Base-by-base conservation (phyloP, 495 filamentous ascomycete genomes). In the Penicillium longicatenatum region DNA sequence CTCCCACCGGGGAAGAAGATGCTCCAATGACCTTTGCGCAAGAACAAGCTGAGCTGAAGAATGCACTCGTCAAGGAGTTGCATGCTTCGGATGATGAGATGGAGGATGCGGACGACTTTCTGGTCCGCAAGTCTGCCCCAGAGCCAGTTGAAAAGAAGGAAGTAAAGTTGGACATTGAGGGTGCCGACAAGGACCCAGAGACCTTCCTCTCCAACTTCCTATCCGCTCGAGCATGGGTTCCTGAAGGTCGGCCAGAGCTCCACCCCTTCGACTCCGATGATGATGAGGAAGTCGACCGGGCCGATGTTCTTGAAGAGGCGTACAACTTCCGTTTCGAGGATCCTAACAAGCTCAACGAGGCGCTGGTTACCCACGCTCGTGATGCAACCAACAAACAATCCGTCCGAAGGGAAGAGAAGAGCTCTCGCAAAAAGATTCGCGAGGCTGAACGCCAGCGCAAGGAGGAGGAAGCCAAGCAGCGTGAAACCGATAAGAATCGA, bases 241-340 rank as follows among this genome's bases (percentile, higher is more conserved):
- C 89, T 9, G 78, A 83, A 10, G 82, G 70, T 17, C 10, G 68
- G 21, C 77, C 83, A 24, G 73, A 74, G 10, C 89, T 86, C 62
- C 76, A 89, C 49, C 88, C 92, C 8, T 88, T 98, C 52, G 92
- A 97, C 56, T 95, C 91, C 0, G 94, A 98, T 61, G 94, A 97
- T 52, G 90, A 89, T 20, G 90, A 93, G 50, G 89, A 92, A 29
- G 88, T 92, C 48, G 79, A 84, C 14, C 82, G 86, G 24, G 93
- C 93, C 33, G 94, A 98, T 24, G 83, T 84, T 26, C 92, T 92
- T 61, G 94, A 98, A 70, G 82, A 88, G 52, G 93, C 92, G n/a
- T 98, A 95, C 76, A 98, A 98, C 72, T 77, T 97, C 72, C 89
- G 94, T 22, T 98, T 98, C 64, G 94, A 98, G 66, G 89, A 98